These are phyloP conservation scores for Fusarium papillatum DNA, from an alignment of 2,329 filamentous ascomycete species.

Conservation along the genomic window DNA sequence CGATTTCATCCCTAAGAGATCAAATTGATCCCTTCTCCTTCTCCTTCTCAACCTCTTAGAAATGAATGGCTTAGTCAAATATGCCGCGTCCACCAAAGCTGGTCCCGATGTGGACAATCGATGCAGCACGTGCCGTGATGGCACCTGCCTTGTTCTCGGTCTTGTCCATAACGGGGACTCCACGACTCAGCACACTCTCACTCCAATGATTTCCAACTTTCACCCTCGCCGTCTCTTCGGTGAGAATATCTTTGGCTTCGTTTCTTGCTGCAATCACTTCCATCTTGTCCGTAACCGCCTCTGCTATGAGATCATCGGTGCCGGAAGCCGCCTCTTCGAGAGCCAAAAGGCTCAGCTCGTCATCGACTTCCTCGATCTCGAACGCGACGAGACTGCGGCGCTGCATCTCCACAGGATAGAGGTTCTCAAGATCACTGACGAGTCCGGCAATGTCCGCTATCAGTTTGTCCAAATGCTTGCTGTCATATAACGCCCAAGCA, in stretches of 20 bases:
- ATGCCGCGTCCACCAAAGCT: slow-evolving; percentile 19
- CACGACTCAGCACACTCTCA: not conserved
- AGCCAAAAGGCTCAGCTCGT: slow-evolving; percentile 36
- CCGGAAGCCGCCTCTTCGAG: slow-evolving; percentile 22
- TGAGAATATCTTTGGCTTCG: slow-evolving; percentile 1
- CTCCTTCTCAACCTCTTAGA: not conserved
- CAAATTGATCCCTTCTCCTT: too few species aligned
- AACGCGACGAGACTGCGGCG: slow-evolving; percentile 28
- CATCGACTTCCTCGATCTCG: slow-evolving; percentile 41
- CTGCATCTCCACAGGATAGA: slow-evolving; percentile 31
- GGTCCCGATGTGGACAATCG: slow-evolving; percentile 3
- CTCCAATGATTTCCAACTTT: slow-evolving; percentile 17
- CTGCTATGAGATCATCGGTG: slow-evolving; percentile 6
- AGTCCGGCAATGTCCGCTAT: slow-evolving; percentile 37
- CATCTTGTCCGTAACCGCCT: slow-evolving; percentile 18
- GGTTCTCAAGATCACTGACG: slow-evolving; percentile 42
- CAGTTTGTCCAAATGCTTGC: slow-evolving; percentile 38
- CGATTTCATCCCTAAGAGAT: too few species aligned
- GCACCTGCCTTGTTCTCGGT: slow-evolving; percentile 8
- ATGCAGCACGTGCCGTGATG: not conserved
- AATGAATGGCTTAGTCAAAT: not conserved
- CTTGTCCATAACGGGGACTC: not conserved
- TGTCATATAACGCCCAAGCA: slow-evolving; percentile 6
- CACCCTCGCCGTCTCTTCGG: slow-evolving; percentile 2
- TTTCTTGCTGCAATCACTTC: not conserved